Percentiles rank a stretch among this genome's conserved stretches.
These are phyloP conservation scores for Knufia fluminis DNA, from an alignment of 2,329 filamentous ascomycete species.

Conservation along the genomic window DNA sequence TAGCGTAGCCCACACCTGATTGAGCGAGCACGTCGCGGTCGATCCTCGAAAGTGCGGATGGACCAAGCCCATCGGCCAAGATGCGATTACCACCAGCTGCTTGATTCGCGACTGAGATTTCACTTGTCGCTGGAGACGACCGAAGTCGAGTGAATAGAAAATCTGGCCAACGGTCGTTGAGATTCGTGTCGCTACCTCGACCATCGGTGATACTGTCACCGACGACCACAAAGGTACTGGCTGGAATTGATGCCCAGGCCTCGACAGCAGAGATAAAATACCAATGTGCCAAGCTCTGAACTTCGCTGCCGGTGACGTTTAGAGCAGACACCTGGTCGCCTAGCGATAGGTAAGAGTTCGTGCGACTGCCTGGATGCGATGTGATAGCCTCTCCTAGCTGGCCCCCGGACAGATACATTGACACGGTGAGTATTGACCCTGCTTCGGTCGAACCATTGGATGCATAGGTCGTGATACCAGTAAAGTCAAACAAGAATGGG, in stretches of 20 bases:
- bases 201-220: slow-evolving; percentile 60
- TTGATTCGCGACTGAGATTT: slow-evolving; percentile 54
- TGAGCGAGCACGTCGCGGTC: slow-evolving; percentile 56
- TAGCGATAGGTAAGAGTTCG: slow-evolving; percentile 49
- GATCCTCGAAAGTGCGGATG: slow-evolving; percentile 50
- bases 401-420: slow-evolving; percentile 48
- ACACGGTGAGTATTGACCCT: slow-evolving; percentile 48
- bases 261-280: slow-evolving; percentile 53
- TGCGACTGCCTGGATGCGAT: slow-evolving; percentile 55
- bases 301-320: slow-evolving; percentile 37
- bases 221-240: slow-evolving; percentile 45
- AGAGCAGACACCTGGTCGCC: slow-evolving; percentile 48
- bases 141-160: slow-evolving; percentile 46
- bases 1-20: slow-evolving; percentile 49
- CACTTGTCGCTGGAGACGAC: slow-evolving; percentile 29
- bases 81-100: slow-evolving; percentile 61
- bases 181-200: slow-evolving; percentile 49
- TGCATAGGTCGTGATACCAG: too few species aligned
- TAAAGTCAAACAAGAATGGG: slow-evolving; percentile 43
- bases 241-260: slow-evolving; percentile 39
- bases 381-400: slow-evolving; percentile 52
- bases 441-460: slow-evolving; percentile 29
- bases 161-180: slow-evolving; percentile 54
- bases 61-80: slow-evolving; percentile 53
- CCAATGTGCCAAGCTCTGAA: slow-evolving; percentile 36